phyloP scores from a whole-genome alignment of 129 eudicot genomes.

The Saussurea involucrata region DNA sequence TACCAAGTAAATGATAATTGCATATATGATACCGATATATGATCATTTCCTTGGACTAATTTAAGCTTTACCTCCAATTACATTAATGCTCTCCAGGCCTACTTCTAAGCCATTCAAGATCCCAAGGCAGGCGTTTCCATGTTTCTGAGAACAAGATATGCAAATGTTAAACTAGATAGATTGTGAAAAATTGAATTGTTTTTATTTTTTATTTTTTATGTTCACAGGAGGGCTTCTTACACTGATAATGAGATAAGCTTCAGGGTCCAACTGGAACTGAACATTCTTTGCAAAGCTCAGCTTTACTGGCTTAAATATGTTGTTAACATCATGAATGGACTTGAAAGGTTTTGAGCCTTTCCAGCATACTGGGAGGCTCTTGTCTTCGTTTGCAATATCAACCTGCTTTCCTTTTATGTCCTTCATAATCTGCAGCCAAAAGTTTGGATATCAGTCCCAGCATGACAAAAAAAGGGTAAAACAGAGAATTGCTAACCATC shows the following conservation, averaged over 20 bases:
- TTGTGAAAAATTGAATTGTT: neutral
- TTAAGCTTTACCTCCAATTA: slow-evolving; percentile 65
- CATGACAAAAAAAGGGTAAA: neutral
- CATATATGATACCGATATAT: neutral
- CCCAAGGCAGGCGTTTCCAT: slow-evolving; percentile 79
- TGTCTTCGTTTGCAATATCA: slow-evolving; percentile 53
- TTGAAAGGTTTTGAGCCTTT: slow-evolving; percentile 78
- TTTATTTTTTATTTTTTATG: neutral
- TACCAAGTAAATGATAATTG: neutral
- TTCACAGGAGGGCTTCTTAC: slow-evolving; percentile 34
- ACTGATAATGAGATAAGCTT: slow-evolving; percentile 72
- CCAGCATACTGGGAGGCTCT: slow-evolving; percentile 86
- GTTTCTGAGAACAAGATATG: slow-evolving; percentile 41
- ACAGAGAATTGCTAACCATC: neutral
- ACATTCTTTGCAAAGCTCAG: slow-evolving; percentile 52
- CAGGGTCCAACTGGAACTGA: slow-evolving; percentile 62
- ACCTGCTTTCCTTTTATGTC: slow-evolving; percentile 51
- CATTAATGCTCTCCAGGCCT: slow-evolving; percentile 47
- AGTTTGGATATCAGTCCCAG: neutral
- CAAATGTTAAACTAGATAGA: neutral
- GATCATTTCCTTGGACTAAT: neutral
- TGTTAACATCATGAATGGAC: slow-evolving; percentile 53
- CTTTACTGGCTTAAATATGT: slow-evolving; percentile 58
- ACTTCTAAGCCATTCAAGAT: slow-evolving; percentile 68
- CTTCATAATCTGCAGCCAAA: slow-evolving; percentile 47